Percentiles rank a stretch among this genome's conserved stretches.
Evolutionary conservation across 1,284 basidiomycete species (phyloP).

Genomic region (Termitomyces sp.): DNA sequence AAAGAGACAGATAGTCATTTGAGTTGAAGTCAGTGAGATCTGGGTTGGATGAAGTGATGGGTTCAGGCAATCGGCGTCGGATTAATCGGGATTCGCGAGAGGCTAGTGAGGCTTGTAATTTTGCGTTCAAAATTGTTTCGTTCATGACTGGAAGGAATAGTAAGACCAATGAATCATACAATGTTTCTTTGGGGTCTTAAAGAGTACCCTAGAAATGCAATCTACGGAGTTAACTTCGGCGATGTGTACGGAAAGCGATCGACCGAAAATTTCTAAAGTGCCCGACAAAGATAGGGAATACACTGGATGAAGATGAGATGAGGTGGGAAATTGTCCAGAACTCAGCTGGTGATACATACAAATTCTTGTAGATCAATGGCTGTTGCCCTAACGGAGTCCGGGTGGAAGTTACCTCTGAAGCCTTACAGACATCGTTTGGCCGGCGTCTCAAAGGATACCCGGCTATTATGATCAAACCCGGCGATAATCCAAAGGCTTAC

Average conservation of each 20-base stretch:
- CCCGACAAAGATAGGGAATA: not conserved
- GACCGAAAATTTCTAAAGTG: not conserved
- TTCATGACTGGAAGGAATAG: slow-evolving; percentile 1
- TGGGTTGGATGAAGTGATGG: slow-evolving; percentile 29
- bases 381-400: too few relatives aligned
- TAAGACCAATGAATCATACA: not conserved
- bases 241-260: not conserved
- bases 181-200: not conserved
- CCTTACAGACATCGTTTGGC: too few relatives aligned
- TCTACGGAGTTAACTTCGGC: too few relatives aligned
- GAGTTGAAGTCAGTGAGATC: slow-evolving; percentile 74
- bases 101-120: slow-evolving; percentile 41
- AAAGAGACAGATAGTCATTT: slow-evolving; percentile 92
- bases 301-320: not conserved
- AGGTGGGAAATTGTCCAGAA: not conserved
- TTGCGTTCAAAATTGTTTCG: slow-evolving; percentile 16
- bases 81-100: slow-evolving; percentile 63
- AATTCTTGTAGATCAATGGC: not conserved
- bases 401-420: too few relatives aligned
- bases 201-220: not conserved
- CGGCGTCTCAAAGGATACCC: too few relatives aligned
- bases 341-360: not conserved
- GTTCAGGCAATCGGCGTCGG: slow-evolving; percentile 54
- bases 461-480: too few relatives aligned
- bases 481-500: too few relatives aligned